Evolutionary conservation across 179 eudicot genomes (phyloP).

Genomic region (Monotropa hypopitys): DNA sequence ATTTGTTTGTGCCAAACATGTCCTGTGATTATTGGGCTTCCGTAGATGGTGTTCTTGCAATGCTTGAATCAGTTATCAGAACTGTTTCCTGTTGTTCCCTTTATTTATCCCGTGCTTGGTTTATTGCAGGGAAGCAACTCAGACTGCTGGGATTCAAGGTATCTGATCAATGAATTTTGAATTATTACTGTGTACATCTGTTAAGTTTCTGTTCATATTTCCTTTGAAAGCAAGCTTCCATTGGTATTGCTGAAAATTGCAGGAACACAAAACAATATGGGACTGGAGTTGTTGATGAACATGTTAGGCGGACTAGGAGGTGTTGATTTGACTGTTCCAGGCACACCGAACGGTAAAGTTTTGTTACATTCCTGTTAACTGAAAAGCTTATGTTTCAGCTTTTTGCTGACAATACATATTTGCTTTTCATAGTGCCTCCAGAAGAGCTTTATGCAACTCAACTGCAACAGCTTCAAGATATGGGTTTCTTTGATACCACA

Average conservation of each 20-base stretch:
- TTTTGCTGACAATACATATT: not conserved
- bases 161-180: conserved; percentile 7
- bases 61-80: not conserved
- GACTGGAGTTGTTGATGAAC: conserved; percentile 78
- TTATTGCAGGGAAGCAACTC: conserved; percentile 48
- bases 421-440: conserved; percentile 54
- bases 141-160: conserved; percentile 59
- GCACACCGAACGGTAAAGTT: conserved; percentile 42
- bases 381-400: not conserved
- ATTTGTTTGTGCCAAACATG: not conserved
- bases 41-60: not conserved
- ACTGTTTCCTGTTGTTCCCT: not conserved
- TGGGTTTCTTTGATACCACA: conserved; percentile 84
- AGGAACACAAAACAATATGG: conserved; percentile 57
- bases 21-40: not conserved
- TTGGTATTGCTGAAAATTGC: conserved; percentile 7
- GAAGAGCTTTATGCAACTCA: conserved; percentile 93
- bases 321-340: conserved; percentile 51
- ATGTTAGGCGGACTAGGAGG: conserved; percentile 94
- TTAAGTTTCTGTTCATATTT: not conserved
- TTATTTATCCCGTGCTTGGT: conserved; percentile 6
- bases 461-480: conserved; percentile 86
- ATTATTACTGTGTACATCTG: not conserved
- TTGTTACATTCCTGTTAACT: not conserved
- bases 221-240: not conserved